These are phyloP conservation scores for Colletotrichum tabaci DNA, from an alignment of 2,329 filamentous ascomycete genomes.

Conservation along the genomic window DNA sequence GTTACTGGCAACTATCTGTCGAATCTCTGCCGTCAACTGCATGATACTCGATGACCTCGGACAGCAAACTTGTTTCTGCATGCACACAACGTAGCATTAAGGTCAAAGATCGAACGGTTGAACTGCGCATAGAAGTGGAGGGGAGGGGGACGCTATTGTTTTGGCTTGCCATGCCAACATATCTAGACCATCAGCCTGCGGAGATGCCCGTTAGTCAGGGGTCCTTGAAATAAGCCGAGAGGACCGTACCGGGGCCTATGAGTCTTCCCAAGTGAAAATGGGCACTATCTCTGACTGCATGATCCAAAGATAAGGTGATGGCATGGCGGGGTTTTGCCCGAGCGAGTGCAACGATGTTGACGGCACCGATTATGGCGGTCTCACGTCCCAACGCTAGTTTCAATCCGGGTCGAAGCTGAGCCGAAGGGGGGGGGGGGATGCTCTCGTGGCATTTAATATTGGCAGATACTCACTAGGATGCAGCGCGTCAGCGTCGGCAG, in stretches of 20 bases:
- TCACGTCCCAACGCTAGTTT: conserved; percentile 14
- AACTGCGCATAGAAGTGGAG: neutral
- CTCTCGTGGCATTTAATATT: neutral
- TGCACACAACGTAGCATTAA: neutral
- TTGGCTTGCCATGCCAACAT: neutral
- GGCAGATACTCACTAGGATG: neutral
- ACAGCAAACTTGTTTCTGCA: no score
- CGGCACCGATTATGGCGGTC: conserved; percentile 1
- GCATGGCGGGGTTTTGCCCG: neutral
- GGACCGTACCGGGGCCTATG: no score
- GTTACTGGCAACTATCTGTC: no score
- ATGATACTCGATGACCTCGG: neutral
- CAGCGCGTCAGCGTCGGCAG: neutral
- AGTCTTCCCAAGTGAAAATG: neutral
- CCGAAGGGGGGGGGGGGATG: neutral
- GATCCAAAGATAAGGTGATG: neutral
- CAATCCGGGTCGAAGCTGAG: neutral
- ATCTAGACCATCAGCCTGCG: neutral
- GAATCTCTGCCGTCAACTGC: neutral
- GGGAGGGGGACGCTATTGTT: neutral
- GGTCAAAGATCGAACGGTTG: neutral
- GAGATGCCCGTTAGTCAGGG: conserved; percentile 10
- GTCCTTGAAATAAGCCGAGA: neutral
- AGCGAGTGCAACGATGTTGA: neutral
- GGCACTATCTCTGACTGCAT: neutral